Evolutionary conservation across 2,329 filamentous ascomycete genomes (phyloP), one percentile per base, ranked within the genome.

Genomic region (Teratosphaeria destructans): DNA sequence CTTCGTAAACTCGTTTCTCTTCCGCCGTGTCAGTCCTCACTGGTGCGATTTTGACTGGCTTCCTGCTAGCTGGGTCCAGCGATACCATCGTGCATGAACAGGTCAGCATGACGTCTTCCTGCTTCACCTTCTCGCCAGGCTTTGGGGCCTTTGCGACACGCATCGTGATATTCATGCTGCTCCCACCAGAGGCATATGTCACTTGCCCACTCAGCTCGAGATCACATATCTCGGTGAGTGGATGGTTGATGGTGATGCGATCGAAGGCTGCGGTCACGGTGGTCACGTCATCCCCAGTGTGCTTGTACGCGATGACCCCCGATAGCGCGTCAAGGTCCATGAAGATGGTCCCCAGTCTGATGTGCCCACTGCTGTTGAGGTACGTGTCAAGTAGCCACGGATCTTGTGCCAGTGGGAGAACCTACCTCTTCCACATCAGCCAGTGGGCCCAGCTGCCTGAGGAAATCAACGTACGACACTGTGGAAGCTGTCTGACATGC

Each of bases 271-370:
- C 84, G 3, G 84, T 86, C 37, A 86, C 84, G 1, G 82, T 86
- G 1, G 81, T 83, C 1, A 85, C 83, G 52, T 76, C 75, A 57
- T 86, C 84, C 19, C 85, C 85, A 0, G 85, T 86, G 66, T 88
- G 85, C 63, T 87, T 88, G 73, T 90, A 86, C 19, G 88, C 87
- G 59, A 92, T 82, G 54, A 91, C 83, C 10, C 89, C 88, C 0
- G 87, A 87, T 7, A 92, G 74, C 0, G 88, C 88, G 73, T 92
- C 88, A 1, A 92, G 79, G 63, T 92, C 88, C 87, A 91, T 91
- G 62, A 92, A 83, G 16, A 92, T 76, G 0, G 87, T 85, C 0
- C 88, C 88, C 7, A 91, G 78, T 57, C 85, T 80, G 65, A 92
- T 87, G 65, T 90, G 86, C 0, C 88, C 88, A 0, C 84, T 85